Base-by-base conservation (phyloP, 208 protist genomes). In the Paratrypanosoma confusum region DNA sequence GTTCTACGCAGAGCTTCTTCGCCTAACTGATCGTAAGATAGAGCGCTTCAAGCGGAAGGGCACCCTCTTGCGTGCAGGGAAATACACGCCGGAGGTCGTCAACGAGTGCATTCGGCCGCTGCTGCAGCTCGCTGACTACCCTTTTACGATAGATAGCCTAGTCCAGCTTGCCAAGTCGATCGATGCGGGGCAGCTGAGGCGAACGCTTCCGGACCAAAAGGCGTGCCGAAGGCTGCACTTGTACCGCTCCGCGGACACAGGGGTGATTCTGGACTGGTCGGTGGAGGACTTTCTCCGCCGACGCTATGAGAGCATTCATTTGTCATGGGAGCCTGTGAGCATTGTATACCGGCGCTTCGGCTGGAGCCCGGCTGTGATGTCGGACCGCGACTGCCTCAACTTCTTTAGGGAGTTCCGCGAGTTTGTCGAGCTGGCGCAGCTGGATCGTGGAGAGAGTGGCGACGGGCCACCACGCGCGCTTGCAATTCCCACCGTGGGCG, bases 231-330 rank as follows among this genome's bases (percentile, higher is more conserved):
- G 58, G 32, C 56, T 93, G 48, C 70, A 84, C 51, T 42, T 93
- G 22, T 93, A 84, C 57, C 65, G 65, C 47, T 93, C 83, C 5
- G 46, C 54, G 10, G 74, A 84, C 57, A 89, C 74, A 8, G 71
- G 84, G 37, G 53, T 85, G 28, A 36, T 93, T 25, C 56, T 93
- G 7, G 83, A 93, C 66, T 93, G 83, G 80, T 85, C 76, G 4
- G 61, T 68, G 21, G 79, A 93, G 55, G 79, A 89, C 47, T 93
- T 93, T 50, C 65, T 93, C 10, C 83, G 83, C 11, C 76, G 79
- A 38, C 83, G 83, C 43, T 93, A 93, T 59, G 83, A 93, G 57
- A 85, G 83, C 40, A 78, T 93, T 52, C 83, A 93, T 42, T 24
- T 89, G 27, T 93, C 83, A 45, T 93, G 83, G 83, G 79, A 93